Conservation (phyloP, 148 eudicot genomes). For the Chenopodium berlandieri region DNA sequence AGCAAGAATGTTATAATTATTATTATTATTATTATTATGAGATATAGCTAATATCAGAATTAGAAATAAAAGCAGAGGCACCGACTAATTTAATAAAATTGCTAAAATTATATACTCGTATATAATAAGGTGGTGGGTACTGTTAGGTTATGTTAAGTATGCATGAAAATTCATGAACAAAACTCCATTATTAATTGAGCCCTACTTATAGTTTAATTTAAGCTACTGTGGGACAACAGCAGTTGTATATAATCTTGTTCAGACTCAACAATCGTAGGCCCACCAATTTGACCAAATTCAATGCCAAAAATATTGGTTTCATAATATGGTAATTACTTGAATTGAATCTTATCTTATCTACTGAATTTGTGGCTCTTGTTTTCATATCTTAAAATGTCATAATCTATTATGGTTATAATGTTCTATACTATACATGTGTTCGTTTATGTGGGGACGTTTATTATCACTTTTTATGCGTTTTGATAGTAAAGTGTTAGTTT, state of each 20-base stretch:
- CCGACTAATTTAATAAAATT: conserved; percentile 14
- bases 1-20: too few species aligned
- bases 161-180: not conserved
- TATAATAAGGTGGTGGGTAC: not conserved
- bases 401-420: not conserved
- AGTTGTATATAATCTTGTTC: not conserved
- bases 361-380: not conserved
- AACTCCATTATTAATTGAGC: not conserved
- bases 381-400: not conserved
- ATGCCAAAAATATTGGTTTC: not conserved
- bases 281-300: not conserved
- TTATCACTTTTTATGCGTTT: too few species aligned
- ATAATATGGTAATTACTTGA: not conserved
- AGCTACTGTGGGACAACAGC: not conserved
- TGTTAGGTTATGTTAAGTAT: not conserved
- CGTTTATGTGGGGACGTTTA: not conserved
- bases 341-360: not conserved
- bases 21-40: not conserved
- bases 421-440: not conserved
- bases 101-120: not conserved
- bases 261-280: not conserved
- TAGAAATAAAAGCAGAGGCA: conserved; percentile 17
- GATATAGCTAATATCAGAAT: not conserved
- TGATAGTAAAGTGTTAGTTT: too few species aligned
- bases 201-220: not conserved